Evolutionary conservation across 108 stramenopile genomes (phyloP), one percentile per base, ranked within the genome.

Genomic region (Nitzschia sp.): DNA sequence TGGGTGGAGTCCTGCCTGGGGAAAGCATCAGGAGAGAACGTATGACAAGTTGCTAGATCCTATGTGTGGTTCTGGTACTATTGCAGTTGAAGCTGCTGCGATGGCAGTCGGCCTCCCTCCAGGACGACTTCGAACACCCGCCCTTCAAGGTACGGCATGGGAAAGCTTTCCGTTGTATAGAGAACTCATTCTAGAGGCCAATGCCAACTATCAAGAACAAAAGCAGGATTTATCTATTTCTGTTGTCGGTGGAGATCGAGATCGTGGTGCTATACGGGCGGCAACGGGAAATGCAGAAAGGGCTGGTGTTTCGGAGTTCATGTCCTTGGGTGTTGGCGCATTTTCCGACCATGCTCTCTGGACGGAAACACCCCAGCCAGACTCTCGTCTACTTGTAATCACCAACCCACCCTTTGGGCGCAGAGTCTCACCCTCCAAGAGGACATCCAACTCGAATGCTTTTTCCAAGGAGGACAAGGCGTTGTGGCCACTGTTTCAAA

Each of bases 21-120:
- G 9, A 69, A 34, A 34, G 29, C 0, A 52, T 10, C 50, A 75
- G 41, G 20, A 42, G 24, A 25, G n/a, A 17, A 14, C 53, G 19
- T 34, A 22, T 19, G 54, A 20, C 15, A 0, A 17, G 51, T 25
- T 65, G 10, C 63, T 92, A 44, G 91, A 92, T 77, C 88, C 91
- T 0, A 77, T 84, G 60, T 92, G 91, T 83, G 91, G 91, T 50
- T 88, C 86, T 0, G 91, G 91, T 0, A 92, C 91, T 0, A 80
- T 92, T 39, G 72, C 81, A 34, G 82, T 92, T 58, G 91, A 92
- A 69, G 91, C 72, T 24, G 87, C 88, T 17, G 81, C 78, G 3
- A 76, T 92, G 63, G 65, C 63, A 17, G 41, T 52, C 11, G 80
- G 84, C 0, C 70, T 92, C 57, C 83, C 86, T 42, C 90, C 90